Evolutionary conservation across 257 asterid species (phyloP), one percentile per base, ranked within the genome.

Genomic region (Euphrasia confusa): DNA sequence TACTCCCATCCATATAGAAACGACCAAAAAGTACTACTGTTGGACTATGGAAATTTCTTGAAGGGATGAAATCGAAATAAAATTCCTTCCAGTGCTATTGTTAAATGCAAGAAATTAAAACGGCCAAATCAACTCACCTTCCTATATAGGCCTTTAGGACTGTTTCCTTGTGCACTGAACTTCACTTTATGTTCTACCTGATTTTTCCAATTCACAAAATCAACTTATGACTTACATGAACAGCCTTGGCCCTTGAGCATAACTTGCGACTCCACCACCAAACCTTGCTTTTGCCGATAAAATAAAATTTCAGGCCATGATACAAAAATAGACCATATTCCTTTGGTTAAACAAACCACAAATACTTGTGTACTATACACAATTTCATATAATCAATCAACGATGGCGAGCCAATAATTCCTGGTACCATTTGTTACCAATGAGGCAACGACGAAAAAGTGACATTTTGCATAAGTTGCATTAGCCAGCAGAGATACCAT

Each of bases 311-410:
- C 61, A 74, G 58, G 71, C 49, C 68, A 70, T 1, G 48, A 65
- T 61, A 61, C 72, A 66, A 57, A 75, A 75, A 61, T 37, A 44
- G 69, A 64, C 69, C 50, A 55, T 69, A 65, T 48, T 53, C 67
- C 63, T 54, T 48, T 45, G 35, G 72, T 70, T 69, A 60, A 52
- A 61, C 72, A 70, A 40, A 66, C 70, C 70, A 75, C 30, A 62
- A 50, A 61, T 57, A 60, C 47, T 40, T 18, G 66, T 49, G 63
- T 65, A 53, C 48, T 65, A 64, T 71, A 66, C 68, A 71, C 67
- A 71, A 65, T 59, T 69, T 68, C 68, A 73, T 48, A 11, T 13
- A 73, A 67, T 68, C 65, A 69, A 70, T 67, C 68, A 72, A 64
- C 35, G 60, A 73, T 54, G 48, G 69, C 68, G 26, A 69, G 62